phyloP scores from a whole-genome alignment of 2,329 filamentous ascomycete species.

The Alternaria ethzedia region DNA sequence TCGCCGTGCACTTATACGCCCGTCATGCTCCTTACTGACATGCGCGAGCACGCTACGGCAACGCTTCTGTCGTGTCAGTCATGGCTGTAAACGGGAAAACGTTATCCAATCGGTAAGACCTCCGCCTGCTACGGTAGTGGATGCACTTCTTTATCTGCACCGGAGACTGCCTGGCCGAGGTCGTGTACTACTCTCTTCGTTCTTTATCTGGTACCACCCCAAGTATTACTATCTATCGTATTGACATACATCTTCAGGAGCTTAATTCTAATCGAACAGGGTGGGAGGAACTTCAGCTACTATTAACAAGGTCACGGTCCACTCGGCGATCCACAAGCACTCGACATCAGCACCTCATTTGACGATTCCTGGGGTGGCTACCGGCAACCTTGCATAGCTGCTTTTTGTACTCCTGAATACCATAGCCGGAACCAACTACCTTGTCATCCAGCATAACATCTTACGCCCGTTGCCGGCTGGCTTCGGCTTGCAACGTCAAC shows the following conservation, averaged over 20 bases:
- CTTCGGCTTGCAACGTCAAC: conserved; percentile 12
- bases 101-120: conserved; percentile 28
- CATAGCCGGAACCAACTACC: conserved; percentile 25
- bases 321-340: conserved; percentile 30
- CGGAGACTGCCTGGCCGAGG: conserved; percentile 32
- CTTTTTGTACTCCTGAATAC: conserved; percentile 18
- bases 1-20: conserved; percentile 25
- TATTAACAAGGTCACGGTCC: conserved; percentile 31
- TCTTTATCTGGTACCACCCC: conserved; percentile 40
- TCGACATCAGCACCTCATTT: conserved; percentile 31
- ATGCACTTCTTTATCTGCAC: conserved; percentile 32
- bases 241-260: conserved; percentile 37
- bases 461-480: conserved; percentile 18
- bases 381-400: conserved; percentile 21
- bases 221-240: conserved; percentile 38
- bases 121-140: conserved; percentile 5
- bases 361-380: conserved; percentile 28
- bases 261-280: conserved; percentile 27
- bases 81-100: conserved; percentile 21
- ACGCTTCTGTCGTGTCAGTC: conserved; percentile 34
- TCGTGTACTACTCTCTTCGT: conserved; percentile 38
- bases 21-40: conserved; percentile 25
- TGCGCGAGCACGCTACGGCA: conserved; percentile 38
- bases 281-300: conserved; percentile 20
- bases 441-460: conserved; percentile 19